These are phyloP conservation scores for Daldinia decipiens DNA, from an alignment of 495 filamentous ascomycete species.

Conservation along the genomic window DNA sequence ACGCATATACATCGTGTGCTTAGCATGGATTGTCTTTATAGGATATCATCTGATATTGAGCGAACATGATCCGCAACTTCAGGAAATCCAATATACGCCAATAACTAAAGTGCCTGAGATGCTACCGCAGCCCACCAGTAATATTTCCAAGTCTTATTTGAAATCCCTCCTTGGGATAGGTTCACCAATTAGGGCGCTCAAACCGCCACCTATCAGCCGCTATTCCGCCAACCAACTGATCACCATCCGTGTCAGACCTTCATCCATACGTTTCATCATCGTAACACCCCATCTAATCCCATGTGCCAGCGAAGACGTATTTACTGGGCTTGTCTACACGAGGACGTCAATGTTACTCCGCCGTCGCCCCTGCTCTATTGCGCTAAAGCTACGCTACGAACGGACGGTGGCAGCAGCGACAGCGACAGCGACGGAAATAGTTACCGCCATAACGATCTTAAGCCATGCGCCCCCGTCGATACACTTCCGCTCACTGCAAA, in stretches of 20 bases:
- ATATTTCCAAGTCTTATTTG: background rate
- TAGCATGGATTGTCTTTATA: no score
- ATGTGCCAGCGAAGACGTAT: conserved; percentile 19
- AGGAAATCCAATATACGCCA: background rate
- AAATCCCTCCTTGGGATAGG: background rate
- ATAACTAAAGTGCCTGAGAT: background rate
- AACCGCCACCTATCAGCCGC: background rate
- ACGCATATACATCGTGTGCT: background rate
- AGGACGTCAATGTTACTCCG: conserved; percentile 21
- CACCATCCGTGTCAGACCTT: background rate
- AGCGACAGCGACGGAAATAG: background rate
- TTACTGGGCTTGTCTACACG: conserved; percentile 17
- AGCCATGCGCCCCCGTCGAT: background rate
- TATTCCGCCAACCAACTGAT: background rate
- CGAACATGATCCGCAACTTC: background rate
- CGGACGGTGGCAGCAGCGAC: background rate
- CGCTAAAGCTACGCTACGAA: background rate
- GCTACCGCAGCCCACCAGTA: background rate
- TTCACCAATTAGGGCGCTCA: background rate
- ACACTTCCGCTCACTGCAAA: background rate
- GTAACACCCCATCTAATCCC: background rate
- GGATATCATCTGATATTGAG: no score
- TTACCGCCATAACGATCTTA: background rate
- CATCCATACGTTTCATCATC: background rate
- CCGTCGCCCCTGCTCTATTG: conserved; percentile 19